Percentiles rank a stretch among this genome's conserved stretches.
Evolutionary conservation across 2,329 filamentous ascomycete species (phyloP).

Genomic region (Monosporascus sp.): DNA sequence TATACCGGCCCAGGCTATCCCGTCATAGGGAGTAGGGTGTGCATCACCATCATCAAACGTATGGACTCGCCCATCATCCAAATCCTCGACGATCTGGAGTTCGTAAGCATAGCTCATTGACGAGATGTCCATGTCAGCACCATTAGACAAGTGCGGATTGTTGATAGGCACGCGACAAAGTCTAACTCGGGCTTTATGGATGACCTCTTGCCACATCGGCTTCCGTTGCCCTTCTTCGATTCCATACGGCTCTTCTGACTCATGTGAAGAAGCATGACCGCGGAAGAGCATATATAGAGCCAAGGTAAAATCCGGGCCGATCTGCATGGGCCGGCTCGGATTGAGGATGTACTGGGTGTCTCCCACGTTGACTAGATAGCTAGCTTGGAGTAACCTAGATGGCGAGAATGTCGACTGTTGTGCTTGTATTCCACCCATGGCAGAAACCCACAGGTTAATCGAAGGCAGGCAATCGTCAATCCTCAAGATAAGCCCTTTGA

Average conservation of each 20-base stretch:
- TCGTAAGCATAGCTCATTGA: slow-evolving; percentile 62
- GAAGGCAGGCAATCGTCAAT: slow-evolving; percentile 91
- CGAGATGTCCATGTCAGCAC: slow-evolving; percentile 28
- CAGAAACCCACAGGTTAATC: slow-evolving; percentile 89
- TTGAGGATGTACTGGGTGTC: slow-evolving; percentile 74
- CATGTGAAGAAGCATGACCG: slow-evolving; percentile 59
- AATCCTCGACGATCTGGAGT: slow-evolving; percentile 75
- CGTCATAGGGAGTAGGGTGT: slow-evolving; percentile 31
- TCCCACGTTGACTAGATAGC: slow-evolving; percentile 80
- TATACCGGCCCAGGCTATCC: slow-evolving; percentile 40
- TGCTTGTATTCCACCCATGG: slow-evolving; percentile 81
- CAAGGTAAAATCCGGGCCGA: slow-evolving; percentile 80
- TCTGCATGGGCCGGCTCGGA: slow-evolving; percentile 62
- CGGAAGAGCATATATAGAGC: slow-evolving; percentile 95
- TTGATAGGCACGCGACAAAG: slow-evolving; percentile 61
- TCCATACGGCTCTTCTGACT: slow-evolving; percentile 38
- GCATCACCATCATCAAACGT: slow-evolving; percentile 31
- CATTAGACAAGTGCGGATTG: slow-evolving; percentile 2
- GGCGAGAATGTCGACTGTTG: slow-evolving; percentile 82
- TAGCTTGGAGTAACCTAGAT: slow-evolving; percentile 85
- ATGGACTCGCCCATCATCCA: slow-evolving; percentile 54
- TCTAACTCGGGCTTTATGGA: slow-evolving; percentile 86
- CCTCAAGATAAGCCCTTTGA: slow-evolving; percentile 65
- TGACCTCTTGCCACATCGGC: slow-evolving; percentile 90
- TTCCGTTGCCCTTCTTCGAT: slow-evolving; percentile 52